phyloP scores from a whole-genome alignment of 2,329 filamentous ascomycete species.

The Didymosphaeria variabile region DNA sequence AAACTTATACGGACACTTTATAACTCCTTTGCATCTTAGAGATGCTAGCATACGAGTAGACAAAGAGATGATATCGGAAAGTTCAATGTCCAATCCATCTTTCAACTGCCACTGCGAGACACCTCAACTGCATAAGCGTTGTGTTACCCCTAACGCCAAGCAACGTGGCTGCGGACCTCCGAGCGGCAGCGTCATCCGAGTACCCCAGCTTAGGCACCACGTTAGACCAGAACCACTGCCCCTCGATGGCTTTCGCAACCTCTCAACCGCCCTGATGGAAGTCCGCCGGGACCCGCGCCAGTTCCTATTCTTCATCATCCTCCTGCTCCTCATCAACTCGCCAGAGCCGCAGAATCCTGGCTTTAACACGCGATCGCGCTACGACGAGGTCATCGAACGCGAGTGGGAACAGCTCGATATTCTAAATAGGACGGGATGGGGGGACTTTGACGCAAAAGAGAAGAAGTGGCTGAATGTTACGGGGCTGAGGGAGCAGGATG shows the following conservation, averaged over 20 bases:
- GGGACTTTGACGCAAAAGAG: slow-evolving; percentile 58
- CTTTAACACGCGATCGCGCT: slow-evolving; percentile 44
- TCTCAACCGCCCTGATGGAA: slow-evolving; percentile 45
- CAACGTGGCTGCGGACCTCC: slow-evolving; percentile 16
- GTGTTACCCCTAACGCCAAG: slow-evolving; percentile 9
- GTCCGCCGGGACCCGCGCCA: slow-evolving; percentile 47
- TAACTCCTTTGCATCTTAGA: not conserved
- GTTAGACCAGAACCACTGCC: slow-evolving; percentile 13
- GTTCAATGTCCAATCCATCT: no score
- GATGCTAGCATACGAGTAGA: not conserved
- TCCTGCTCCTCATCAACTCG: slow-evolving; percentile 50
- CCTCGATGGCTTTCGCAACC: slow-evolving; percentile 35
- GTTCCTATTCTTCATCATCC: slow-evolving; percentile 49
- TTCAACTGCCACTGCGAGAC: no score
- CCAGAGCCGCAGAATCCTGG: slow-evolving; percentile 46
- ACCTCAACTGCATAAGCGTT: no score
- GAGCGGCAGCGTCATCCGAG: slow-evolving; percentile 23
- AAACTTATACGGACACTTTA: not conserved
- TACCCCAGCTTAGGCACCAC: slow-evolving; percentile 15
- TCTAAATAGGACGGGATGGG: slow-evolving; percentile 49
- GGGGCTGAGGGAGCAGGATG: slow-evolving; percentile 77
- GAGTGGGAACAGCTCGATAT: slow-evolving; percentile 61
- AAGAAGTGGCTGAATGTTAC: slow-evolving; percentile 68
- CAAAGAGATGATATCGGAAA: not conserved
- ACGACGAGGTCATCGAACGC: slow-evolving; percentile 59